Conservation (phyloP, 768 basidiomycete genomes). For the Kwoniella dendrophila region DNA sequence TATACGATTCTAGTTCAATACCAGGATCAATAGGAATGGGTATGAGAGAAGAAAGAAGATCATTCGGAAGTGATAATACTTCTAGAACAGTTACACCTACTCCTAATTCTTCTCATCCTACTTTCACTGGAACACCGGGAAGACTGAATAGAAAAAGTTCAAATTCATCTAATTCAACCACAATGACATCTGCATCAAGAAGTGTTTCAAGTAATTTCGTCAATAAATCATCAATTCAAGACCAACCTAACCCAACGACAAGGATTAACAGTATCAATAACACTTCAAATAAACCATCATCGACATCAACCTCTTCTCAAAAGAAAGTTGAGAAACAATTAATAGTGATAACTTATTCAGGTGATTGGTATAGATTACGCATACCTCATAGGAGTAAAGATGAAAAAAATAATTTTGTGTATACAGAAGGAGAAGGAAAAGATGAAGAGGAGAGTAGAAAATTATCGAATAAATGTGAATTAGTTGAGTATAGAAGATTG, state of each 20-base stretch:
- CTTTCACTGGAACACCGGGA: background rate
- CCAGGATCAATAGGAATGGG: conserved; percentile 19
- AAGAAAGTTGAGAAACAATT: conserved; percentile 41
- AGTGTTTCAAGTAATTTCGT: conserved; percentile 5
- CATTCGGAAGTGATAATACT: conserved; percentile 32
- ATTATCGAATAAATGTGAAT: conserved; percentile 33
- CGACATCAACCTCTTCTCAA: background rate
- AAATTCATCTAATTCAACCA: background rate
- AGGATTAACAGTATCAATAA: background rate
- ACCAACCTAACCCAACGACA: background rate
- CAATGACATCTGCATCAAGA: background rate
- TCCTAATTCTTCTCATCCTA: background rate
- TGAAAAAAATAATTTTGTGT: background rate
- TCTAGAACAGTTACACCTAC: conserved; percentile 21
- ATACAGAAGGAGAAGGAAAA: conserved; percentile 17
- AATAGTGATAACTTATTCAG: conserved; percentile 54
- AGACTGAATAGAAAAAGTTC: background rate
- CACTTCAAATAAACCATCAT: background rate
- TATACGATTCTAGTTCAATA: background rate
- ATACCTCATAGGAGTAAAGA: conserved; percentile 33
- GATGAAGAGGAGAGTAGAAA: conserved; percentile 12
- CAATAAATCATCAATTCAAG: background rate
- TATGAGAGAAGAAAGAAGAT: conserved; percentile 35
- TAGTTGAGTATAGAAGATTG: conserved; percentile 51
- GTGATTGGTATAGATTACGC: conserved; percentile 56